These are phyloP conservation scores for Ascochyta lentis DNA, from an alignment of 2,329 filamentous ascomycete genomes.

Conservation along the genomic window DNA sequence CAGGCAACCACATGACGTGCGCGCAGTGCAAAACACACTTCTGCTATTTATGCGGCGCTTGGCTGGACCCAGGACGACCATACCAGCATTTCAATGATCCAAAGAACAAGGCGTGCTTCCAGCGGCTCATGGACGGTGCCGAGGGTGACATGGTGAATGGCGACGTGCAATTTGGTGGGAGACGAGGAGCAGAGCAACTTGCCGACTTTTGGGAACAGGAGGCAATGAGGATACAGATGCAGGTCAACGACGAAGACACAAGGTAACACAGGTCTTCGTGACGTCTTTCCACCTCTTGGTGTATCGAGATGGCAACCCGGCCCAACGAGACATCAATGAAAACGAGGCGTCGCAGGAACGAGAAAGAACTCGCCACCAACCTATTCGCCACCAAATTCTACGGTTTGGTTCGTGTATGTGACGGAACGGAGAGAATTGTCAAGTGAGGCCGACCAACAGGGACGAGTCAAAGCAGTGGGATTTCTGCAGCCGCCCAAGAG, in stretches of 20 bases:
- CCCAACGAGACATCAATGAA: not conserved
- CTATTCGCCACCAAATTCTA: not conserved
- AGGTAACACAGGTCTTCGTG: constrained; percentile 6
- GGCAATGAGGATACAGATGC: constrained; percentile 45
- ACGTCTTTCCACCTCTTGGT: not conserved
- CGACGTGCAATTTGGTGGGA: constrained; percentile 52
- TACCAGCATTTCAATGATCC: constrained; percentile 86
- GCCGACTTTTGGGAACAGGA: constrained; percentile 48
- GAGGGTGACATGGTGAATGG: constrained; percentile 69
- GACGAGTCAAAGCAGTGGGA: too few relatives aligned
- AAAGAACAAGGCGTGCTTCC: constrained; percentile 72
- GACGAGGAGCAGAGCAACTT: constrained; percentile 52
- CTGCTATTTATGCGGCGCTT: constrained; percentile 92
- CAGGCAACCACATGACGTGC: constrained; percentile 88
- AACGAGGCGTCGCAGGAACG: not conserved
- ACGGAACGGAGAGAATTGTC: too few relatives aligned
- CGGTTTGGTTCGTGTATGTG: too few relatives aligned
- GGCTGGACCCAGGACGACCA: constrained; percentile 80
- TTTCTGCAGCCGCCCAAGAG: too few relatives aligned
- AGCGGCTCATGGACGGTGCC: constrained; percentile 89
- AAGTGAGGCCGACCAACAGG: too few relatives aligned
- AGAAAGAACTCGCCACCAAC: not conserved
- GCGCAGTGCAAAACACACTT: constrained; percentile 90
- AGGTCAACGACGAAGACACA: constrained; percentile 47
- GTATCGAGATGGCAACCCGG: not conserved